These are phyloP conservation scores for Urostyla sp. DNA, from an alignment of 73 alveolate genomes.

Conservation along the genomic window DNA sequence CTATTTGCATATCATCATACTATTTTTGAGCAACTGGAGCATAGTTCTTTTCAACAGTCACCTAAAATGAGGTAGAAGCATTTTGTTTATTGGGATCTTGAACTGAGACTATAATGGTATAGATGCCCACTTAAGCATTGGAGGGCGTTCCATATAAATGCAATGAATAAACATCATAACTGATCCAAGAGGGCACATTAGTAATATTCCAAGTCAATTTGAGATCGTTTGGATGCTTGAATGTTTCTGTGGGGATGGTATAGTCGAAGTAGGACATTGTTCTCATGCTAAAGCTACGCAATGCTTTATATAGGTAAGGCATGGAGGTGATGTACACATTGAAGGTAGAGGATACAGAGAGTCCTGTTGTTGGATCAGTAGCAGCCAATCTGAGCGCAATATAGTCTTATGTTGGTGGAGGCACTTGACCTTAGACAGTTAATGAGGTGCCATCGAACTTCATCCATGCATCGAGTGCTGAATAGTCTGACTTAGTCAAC, in stretches of 20 bases:
- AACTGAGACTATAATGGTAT: constrained; percentile 6
- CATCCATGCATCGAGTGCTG: constrained; percentile 44
- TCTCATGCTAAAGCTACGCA: background rate
- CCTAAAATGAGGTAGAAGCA: constrained; percentile 25
- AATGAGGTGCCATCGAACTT: constrained; percentile 11
- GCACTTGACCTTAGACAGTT: constrained; percentile 39
- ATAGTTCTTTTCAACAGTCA: constrained; percentile 36
- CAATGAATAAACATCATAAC: background rate
- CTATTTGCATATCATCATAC: constrained; percentile 31
- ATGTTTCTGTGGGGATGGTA: constrained; percentile 20
- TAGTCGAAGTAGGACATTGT: constrained; percentile 6
- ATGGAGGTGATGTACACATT: background rate
- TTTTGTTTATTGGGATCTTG: constrained; percentile 23
- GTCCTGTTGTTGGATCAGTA: constrained; percentile 46
- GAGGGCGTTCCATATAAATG: constrained; percentile 18
- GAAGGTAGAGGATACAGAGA: constrained; percentile 19
- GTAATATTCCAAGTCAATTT: background rate
- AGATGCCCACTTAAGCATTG: constrained; percentile 15
- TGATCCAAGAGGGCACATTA: constrained; percentile 29
- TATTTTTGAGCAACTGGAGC: constrained; percentile 35
- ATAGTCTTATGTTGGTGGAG: constrained; percentile 8
- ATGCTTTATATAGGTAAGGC: constrained; percentile 23
- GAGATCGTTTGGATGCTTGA: constrained; percentile 18
- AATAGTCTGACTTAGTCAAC: background rate
- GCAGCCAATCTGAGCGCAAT: constrained; percentile 20